phyloP scores from a whole-genome alignment of 2,329 filamentous ascomycete genomes.

The Fusarium dimerum region DNA sequence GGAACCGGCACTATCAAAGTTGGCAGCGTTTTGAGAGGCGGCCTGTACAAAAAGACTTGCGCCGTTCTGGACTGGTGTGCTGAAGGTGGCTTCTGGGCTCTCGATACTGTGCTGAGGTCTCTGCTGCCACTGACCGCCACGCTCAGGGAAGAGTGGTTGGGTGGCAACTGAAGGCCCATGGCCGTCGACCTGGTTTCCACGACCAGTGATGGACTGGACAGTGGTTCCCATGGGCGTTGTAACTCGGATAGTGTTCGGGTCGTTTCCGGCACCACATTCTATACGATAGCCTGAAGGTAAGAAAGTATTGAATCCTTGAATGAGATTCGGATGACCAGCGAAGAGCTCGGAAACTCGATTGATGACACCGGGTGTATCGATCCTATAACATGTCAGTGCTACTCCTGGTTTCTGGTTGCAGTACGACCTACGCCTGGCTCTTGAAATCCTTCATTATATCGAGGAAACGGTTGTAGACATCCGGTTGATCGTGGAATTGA shows the following conservation, averaged over 20 bases:
- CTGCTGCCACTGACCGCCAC: slow-evolving; percentile 58
- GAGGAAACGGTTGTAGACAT: slow-evolving; percentile 94
- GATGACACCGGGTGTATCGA: slow-evolving; percentile 96
- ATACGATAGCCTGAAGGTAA: slow-evolving; percentile 94
- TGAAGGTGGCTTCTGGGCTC: slow-evolving; percentile 64
- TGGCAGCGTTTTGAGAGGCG: slow-evolving; percentile 37
- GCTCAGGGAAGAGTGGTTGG: slow-evolving; percentile 50
- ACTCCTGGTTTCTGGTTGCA: background rate
- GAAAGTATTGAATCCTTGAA: slow-evolving; percentile 98
- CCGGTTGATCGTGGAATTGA: slow-evolving; percentile 93
- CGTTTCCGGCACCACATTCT: slow-evolving; percentile 90
- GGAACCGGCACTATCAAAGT: slow-evolving; percentile 33
- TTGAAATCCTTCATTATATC: slow-evolving; percentile 99
- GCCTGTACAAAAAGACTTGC: slow-evolving; percentile 49
- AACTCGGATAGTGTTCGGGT: slow-evolving; percentile 93
- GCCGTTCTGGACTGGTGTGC: slow-evolving; percentile 55
- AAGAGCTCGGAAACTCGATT: slow-evolving; percentile 95
- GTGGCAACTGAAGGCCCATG: slow-evolving; percentile 38
- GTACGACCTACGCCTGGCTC: slow-evolving; percentile 78
- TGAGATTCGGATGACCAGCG: slow-evolving; percentile 90
- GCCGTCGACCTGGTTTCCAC: slow-evolving; percentile 49
- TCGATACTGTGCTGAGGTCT: slow-evolving; percentile 59
- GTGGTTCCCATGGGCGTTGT: slow-evolving; percentile 98
- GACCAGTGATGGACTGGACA: slow-evolving; percentile 76
- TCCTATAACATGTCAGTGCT: slow-evolving; percentile 52